phyloP scores from a whole-genome alignment of 2,329 filamentous ascomycete genomes.

The Xylariaceae sp. region DNA sequence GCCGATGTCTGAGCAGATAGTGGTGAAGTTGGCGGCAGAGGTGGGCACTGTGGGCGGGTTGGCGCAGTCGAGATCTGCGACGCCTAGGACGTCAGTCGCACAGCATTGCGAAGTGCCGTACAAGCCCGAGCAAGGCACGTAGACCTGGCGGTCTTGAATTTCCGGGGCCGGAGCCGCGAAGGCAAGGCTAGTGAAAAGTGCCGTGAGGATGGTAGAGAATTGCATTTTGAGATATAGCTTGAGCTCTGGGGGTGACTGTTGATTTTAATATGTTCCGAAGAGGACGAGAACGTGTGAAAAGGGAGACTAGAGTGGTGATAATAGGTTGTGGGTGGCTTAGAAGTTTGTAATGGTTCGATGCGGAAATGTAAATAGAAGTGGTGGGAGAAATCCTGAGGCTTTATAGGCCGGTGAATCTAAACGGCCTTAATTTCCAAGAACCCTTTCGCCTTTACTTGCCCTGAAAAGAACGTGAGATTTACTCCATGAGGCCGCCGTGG shows the following conservation, averaged over 20 bases:
- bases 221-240: conserved; percentile 31
- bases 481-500: background rate
- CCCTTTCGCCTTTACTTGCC: background rate
- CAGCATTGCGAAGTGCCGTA: conserved; percentile 62
- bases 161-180: conserved; percentile 25
- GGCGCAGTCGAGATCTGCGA: conserved; percentile 54
- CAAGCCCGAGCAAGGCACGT: conserved; percentile 48
- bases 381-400: background rate
- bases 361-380: background rate
- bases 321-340: too few species aligned
- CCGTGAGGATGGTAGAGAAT: conserved; percentile 25
- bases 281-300: background rate
- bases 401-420: conserved; percentile 20
- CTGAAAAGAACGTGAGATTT: background rate
- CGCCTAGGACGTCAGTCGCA: conserved; percentile 62
- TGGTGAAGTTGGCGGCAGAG: conserved; percentile 50
- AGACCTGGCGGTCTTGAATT: conserved; percentile 35
- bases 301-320: background rate
- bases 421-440: too few species aligned
- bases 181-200: conserved; percentile 31
- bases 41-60: conserved; percentile 50
- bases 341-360: conserved; percentile 4
- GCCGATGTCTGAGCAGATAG: conserved; percentile 49
- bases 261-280: background rate
- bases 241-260: background rate